A percentile compares a stretch with the other conserved stretches of the same genome.
These are phyloP conservation scores for Globisporangium echinulatum DNA, from an alignment of 352 stramenopile genomes.

Conservation along the genomic window DNA sequence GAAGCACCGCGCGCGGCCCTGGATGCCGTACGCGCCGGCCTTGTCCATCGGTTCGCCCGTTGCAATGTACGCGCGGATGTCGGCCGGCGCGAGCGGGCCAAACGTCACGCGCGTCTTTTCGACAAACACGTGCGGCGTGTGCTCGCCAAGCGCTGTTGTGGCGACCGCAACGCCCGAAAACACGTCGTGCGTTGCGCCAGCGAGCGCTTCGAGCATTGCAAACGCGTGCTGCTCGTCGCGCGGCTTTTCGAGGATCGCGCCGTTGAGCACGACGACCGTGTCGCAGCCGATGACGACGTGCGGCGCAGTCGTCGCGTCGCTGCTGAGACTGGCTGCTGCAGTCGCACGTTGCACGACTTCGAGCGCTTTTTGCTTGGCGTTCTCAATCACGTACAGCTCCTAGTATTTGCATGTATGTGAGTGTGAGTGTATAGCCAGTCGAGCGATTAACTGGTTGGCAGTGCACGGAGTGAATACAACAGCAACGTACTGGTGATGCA, in stretches of 20 bases:
- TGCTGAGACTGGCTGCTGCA: not conserved
- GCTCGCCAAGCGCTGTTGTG: slow-evolving; percentile 27
- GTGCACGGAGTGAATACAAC: no score
- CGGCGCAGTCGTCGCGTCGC: not conserved
- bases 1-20: slow-evolving; percentile 79
- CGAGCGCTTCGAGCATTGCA: slow-evolving; percentile 70
- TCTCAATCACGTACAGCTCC: slow-evolving; percentile 76
- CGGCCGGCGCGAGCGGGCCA: slow-evolving; percentile 36
- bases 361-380: slow-evolving; percentile 70
- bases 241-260: slow-evolving; percentile 88
- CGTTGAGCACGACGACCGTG: slow-evolving; percentile 83
- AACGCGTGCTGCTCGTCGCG: slow-evolving; percentile 75
- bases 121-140: slow-evolving; percentile 62
- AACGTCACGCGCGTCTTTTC: slow-evolving; percentile 63
- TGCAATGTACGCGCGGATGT: slow-evolving; percentile 79
- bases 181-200: slow-evolving; percentile 68
- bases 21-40: slow-evolving; percentile 86
- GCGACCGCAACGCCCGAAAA: slow-evolving; percentile 86
- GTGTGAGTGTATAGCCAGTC: not conserved
- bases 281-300: slow-evolving; percentile 82
- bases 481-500: slow-evolving; percentile 30
- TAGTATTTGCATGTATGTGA: not conserved
- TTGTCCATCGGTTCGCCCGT: slow-evolving; percentile 92
- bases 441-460: not conserved
- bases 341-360: slow-evolving; percentile 52